Base-by-base conservation (phyloP, 257 asterid species). In the Nicotiana benthamiana region DNA sequence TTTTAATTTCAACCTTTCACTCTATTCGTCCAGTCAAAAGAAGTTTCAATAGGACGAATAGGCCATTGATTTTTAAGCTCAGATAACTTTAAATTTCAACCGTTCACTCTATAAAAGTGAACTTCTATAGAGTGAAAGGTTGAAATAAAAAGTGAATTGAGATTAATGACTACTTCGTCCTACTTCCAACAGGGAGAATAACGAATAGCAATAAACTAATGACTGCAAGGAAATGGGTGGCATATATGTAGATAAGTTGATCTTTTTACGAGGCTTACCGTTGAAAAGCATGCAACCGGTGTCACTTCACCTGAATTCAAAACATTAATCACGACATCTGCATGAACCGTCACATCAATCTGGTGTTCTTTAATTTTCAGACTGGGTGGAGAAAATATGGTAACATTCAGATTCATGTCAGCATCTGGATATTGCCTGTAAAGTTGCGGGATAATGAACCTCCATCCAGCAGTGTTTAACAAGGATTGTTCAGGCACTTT, bases 381-480 rank as follows among this genome's bases (percentile, higher is more conserved):
- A 52, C 75, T 80, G 24, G 99, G 99, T 34, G 84, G 87, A 3
- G 97, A 90, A 75, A 81, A 83, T 74, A 86, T 90, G 61, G 97
- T 83, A 87, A 96, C 80, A 81, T 94, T 92, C 83, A 96, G 89
- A 86, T 75, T 87, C 93, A 96, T 88, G 77, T 90, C 90, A 61
- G 81, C 87, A 74, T 96, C 86, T 34, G 99, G 99, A 79, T 92
- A 96, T 87, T 63, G 83, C 82, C 83, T 94, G 92, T 96, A 96
- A 85, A 96, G 86, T 89, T 87, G 89, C n/a, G 99, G 99, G 83
- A 94, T 57, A 75, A 94, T 80, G 83, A 86, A 92, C 81, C 92
- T 94, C 97, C 98, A 96, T 77, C 86, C 92, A 80, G 97, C 93
- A 60, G 99, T 96, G 91, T 94, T 96, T 88, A 96, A 59, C 81